These are phyloP conservation scores for Pichia sp. DNA, from an alignment of 1,139 yeast species.

Conservation along the genomic window DNA sequence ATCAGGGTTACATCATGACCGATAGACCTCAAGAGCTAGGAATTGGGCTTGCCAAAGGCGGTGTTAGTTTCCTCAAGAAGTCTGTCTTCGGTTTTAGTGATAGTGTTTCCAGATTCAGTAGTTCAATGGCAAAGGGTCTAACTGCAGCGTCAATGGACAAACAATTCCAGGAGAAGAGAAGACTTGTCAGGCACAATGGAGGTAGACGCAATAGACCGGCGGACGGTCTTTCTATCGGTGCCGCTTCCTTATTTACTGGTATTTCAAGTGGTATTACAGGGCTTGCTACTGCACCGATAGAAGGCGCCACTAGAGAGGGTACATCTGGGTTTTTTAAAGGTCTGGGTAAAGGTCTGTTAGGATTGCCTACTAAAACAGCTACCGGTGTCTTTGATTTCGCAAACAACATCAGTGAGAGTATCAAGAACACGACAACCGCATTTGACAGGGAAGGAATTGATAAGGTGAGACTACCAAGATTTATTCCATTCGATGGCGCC, in stretches of 20 bases:
- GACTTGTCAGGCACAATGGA: constrained; percentile 61
- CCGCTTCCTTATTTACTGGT: constrained; percentile 83
- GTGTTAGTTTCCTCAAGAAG: constrained; percentile 86
- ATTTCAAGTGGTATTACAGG: constrained; percentile 86
- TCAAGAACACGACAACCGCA: constrained; percentile 85
- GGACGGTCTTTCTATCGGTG: constrained; percentile 84
- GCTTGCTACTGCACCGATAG: constrained; percentile 82
- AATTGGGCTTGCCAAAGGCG: constrained; percentile 93
- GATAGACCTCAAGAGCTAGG: constrained; percentile 97
- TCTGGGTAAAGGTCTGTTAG: constrained; percentile 88
- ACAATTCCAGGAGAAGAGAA: constrained; percentile 73
- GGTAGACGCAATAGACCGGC: constrained; percentile 73
- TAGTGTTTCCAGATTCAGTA: constrained; percentile 86
- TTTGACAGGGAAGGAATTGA: constrained; percentile 77
- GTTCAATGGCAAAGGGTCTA: constrained; percentile 90
- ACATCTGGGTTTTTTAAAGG: constrained; percentile 91
- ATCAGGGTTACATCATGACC: constrained; percentile 87
- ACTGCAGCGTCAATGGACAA: constrained; percentile 86
- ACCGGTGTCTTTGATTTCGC: constrained; percentile 93
- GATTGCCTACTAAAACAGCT: constrained; percentile 94
- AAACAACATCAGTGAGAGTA: constrained; percentile 89
- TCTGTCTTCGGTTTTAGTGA: constrained; percentile 94
- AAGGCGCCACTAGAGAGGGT: constrained; percentile 82
- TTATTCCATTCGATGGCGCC: constrained; percentile 60
- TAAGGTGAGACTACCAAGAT: constrained; percentile 77